Percentiles rank a stretch among this genome's conserved stretches.
Conservation (phyloP, 148 eudicot genomes). For the Nyssa sinensis region DNA sequence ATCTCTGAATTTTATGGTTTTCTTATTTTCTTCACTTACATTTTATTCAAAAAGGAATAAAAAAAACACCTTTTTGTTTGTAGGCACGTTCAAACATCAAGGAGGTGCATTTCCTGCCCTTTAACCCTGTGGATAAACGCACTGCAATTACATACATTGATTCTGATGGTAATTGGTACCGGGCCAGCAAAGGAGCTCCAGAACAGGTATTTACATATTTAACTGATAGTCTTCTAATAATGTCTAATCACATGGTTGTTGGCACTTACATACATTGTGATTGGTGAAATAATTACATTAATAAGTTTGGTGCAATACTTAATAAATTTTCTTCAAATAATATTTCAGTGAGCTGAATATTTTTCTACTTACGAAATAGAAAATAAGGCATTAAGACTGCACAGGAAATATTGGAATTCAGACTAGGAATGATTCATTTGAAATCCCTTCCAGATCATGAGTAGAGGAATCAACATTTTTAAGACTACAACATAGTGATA, state of each 20-base stretch:
- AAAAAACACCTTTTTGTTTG: not conserved
- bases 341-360: not conserved
- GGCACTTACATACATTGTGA: no score
- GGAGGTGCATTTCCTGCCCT: constrained; percentile 67
- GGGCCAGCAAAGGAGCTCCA: constrained; percentile 73
- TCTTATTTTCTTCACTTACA: not conserved
- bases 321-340: not conserved
- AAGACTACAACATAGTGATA: not conserved
- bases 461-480: not conserved
- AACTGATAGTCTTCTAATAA: not conserved
- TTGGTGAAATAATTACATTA: no score
- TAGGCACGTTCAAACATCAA: constrained; percentile 68
- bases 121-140: constrained; percentile 70
- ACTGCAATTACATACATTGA: constrained; percentile 69
- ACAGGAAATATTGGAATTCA: not conserved
- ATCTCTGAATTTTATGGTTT: not conserved
- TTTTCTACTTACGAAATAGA: constrained; percentile 9
- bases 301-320: not conserved
- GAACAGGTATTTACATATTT: constrained; percentile 43
- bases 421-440: not conserved
- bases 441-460: not conserved
- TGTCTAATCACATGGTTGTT: not conserved
- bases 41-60: no score
- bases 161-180: constrained; percentile 61
- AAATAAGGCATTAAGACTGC: not conserved